These are phyloP conservation scores for Neurospora sublineolata DNA, from an alignment of 495 filamentous ascomycete species.

Conservation along the genomic window DNA sequence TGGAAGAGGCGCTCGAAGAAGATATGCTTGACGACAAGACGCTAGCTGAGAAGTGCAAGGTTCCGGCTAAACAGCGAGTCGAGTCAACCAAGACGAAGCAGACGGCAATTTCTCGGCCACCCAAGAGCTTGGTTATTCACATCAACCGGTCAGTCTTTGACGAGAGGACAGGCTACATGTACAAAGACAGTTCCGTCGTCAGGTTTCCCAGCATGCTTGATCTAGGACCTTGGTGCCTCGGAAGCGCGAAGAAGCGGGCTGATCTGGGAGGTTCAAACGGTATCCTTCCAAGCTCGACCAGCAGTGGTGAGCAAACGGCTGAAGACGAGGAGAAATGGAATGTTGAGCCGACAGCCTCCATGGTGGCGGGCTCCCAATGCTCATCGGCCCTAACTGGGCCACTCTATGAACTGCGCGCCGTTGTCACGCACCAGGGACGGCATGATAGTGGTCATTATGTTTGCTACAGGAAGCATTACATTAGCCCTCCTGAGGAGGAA, in stretches of 20 bases:
- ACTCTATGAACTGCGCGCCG: slow-evolving; percentile 71
- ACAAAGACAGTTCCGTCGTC: slow-evolving; percentile 74
- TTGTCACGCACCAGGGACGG: slow-evolving; percentile 77
- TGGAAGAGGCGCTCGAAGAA: slow-evolving; percentile 60
- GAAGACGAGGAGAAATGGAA: slow-evolving; percentile 50
- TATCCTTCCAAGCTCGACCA: not conserved
- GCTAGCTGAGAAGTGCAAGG: slow-evolving; percentile 58
- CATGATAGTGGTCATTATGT: slow-evolving; percentile 97
- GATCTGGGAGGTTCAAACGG: not conserved
- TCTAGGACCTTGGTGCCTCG: slow-evolving; percentile 67
- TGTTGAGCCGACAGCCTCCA: slow-evolving; percentile 50
- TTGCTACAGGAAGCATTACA: slow-evolving; percentile 60
- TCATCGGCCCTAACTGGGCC: slow-evolving; percentile 36
- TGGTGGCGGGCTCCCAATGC: slow-evolving; percentile 45
- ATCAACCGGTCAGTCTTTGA: slow-evolving; percentile 88
- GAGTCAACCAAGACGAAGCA: slow-evolving; percentile 79
- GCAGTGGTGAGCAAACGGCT: slow-evolving; percentile 5
- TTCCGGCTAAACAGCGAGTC: slow-evolving; percentile 54
- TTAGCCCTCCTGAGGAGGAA: not conserved
- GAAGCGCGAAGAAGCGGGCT: slow-evolving; percentile 27
- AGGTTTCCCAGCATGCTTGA: slow-evolving; percentile 63
- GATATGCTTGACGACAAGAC: slow-evolving; percentile 73
- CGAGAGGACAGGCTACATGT: slow-evolving; percentile 59
- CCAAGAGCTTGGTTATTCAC: slow-evolving; percentile 69
- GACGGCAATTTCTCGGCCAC: slow-evolving; percentile 68